A percentile compares a stretch with the other conserved stretches of the same genome.
phyloP scores from a whole-genome alignment of 2,329 filamentous ascomycete genomes.

The Coniochaeta prunicola region DNA sequence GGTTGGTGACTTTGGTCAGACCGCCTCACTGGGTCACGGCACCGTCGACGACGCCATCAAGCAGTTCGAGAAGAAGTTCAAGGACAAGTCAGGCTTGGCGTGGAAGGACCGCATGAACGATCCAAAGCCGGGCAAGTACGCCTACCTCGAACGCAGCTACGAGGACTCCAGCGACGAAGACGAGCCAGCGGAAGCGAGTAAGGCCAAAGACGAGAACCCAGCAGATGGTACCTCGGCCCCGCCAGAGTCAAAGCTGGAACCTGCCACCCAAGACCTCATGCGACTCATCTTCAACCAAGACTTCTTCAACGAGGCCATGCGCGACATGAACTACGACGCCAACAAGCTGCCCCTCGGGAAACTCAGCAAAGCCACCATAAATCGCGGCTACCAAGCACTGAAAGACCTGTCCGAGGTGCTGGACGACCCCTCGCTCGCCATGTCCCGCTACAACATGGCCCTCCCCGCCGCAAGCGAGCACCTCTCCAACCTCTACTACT shows the following conservation, averaged over 20 bases:
- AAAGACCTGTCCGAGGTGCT: slow-evolving; percentile 67
- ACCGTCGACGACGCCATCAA: slow-evolving; percentile 34
- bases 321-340: slow-evolving; percentile 61
- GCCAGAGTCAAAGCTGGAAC: slow-evolving; percentile 49
- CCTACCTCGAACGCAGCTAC: slow-evolving; percentile 74
- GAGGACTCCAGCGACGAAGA: slow-evolving; percentile 59
- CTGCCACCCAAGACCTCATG: slow-evolving; percentile 61
- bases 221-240: slow-evolving; percentile 16
- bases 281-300: slow-evolving; percentile 75
- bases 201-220: slow-evolving; percentile 24
- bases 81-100: slow-evolving; percentile 48
- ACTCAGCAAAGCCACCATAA: slow-evolving; percentile 71
- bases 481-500: slow-evolving; percentile 74
- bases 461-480: slow-evolving; percentile 42
- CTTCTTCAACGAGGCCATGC: slow-evolving; percentile 62
- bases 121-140: slow-evolving; percentile 64
- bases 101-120: slow-evolving; percentile 47
- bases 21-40: slow-evolving; percentile 32
- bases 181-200: slow-evolving; percentile 18
- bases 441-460: slow-evolving; percentile 30
- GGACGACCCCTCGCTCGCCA: slow-evolving; percentile 41
- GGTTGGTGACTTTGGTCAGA: slow-evolving; percentile 55
- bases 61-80: slow-evolving; percentile 55
- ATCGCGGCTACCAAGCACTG: slow-evolving; percentile 65
- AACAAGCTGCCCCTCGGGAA: slow-evolving; percentile 79